These are phyloP conservation scores for Cryphonectria japonica DNA, from an alignment of 2,329 filamentous ascomycete species.

Conservation along the genomic window DNA sequence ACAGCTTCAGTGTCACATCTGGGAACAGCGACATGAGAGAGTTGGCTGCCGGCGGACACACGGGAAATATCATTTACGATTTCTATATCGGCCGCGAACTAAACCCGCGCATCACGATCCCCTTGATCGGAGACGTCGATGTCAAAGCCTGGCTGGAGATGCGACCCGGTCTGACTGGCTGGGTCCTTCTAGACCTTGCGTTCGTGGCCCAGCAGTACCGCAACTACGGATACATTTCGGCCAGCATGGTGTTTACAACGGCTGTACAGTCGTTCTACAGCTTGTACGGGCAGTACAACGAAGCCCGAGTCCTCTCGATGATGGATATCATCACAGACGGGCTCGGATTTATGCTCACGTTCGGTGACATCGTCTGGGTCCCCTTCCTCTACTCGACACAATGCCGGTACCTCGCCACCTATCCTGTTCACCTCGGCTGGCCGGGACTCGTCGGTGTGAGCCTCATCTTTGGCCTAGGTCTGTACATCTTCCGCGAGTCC, in stretches of 20 bases:
- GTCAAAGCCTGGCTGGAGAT: conserved; percentile 85
- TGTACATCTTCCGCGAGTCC: conserved; percentile 82
- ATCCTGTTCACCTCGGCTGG: conserved; percentile 74
- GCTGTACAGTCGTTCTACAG: conserved; percentile 79
- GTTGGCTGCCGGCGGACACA: conserved; percentile 76
- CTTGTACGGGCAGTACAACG: conserved; percentile 81
- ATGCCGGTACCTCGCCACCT: conserved; percentile 76
- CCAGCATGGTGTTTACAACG: conserved; percentile 78
- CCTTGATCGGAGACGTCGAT: conserved; percentile 78
- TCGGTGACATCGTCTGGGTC: conserved; percentile 17
- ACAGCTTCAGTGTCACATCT: conserved; percentile 76
- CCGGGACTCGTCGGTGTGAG: conserved; percentile 65
- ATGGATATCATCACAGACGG: conserved; percentile 90
- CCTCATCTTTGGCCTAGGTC: conserved; percentile 69
- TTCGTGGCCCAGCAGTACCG: conserved; percentile 84
- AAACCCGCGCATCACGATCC: conserved; percentile 77
- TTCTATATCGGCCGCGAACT: conserved; percentile 93
- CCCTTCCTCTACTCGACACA: conserved; percentile 64
- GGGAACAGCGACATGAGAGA: conserved; percentile 72
- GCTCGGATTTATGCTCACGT: conserved; percentile 76
- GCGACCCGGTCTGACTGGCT: conserved; percentile 82
- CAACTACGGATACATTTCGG: conserved; percentile 76
- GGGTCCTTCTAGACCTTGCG: conserved; percentile 79
- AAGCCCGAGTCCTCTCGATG: conserved; percentile 81
- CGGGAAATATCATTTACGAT: conserved; percentile 83